Conservation (phyloP, 2,329 filamentous ascomycete genomes). For the Coccinonectria pachysandricola region DNA sequence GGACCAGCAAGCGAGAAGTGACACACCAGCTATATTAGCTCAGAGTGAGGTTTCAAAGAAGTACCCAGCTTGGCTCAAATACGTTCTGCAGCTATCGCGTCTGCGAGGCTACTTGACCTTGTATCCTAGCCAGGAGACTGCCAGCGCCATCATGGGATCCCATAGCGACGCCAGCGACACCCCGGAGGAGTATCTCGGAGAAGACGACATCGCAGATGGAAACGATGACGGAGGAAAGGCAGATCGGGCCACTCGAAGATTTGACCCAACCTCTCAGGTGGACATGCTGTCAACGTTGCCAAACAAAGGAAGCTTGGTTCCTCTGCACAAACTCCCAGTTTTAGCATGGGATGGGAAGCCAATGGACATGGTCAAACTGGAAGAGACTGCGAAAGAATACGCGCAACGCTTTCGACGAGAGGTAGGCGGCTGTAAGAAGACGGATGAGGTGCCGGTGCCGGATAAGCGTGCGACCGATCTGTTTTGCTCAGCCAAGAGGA, state of each 20-base stretch:
- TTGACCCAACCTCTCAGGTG: constrained; percentile 32
- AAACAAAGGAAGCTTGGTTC: constrained; percentile 31
- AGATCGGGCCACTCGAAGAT: constrained; percentile 16
- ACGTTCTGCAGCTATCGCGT: constrained; percentile 65
- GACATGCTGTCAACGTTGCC: constrained; percentile 40
- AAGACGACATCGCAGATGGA: constrained; percentile 16
- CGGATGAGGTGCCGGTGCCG: constrained; percentile 7
- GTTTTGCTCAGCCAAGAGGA: constrained; percentile 43
- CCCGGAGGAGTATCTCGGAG: constrained; percentile 56
- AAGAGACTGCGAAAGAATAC: constrained; percentile 39
- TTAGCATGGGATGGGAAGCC: constrained; percentile 53
- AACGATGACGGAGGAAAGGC: constrained; percentile 20
- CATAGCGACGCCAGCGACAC: constrained; percentile 64
- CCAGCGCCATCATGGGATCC: constrained; percentile 52
- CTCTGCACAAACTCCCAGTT: constrained; percentile 42
- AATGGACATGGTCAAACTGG: constrained; percentile 30
- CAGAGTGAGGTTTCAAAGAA: constrained; percentile 54
- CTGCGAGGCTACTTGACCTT: constrained; percentile 68
- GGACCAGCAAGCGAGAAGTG: constrained; percentile 24
- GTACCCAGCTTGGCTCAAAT: constrained; percentile 69
- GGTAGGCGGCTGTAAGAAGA: constrained; percentile 54
- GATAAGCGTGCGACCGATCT: constrained; percentile 45
- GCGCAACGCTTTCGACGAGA: constrained; percentile 47
- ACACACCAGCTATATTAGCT: constrained; percentile 30
- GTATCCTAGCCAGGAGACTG: constrained; percentile 57